Conservation (phyloP, 2,329 filamentous ascomycete species). For the Macrophomina pseudophaseolina region DNA sequence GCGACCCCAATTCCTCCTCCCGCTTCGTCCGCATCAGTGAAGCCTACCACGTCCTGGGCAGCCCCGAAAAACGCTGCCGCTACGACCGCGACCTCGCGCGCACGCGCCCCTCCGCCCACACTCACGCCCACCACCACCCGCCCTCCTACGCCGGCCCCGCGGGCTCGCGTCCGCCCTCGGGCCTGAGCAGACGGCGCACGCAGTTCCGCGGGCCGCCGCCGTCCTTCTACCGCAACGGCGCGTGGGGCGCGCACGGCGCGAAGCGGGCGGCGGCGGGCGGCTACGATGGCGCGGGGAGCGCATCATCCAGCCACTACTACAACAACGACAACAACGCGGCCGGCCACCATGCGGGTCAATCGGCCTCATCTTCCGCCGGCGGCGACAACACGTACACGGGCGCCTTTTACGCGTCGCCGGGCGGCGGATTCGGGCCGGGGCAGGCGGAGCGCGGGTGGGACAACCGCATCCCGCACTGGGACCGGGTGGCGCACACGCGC, state of each 20-base stretch:
- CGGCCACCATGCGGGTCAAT: slow-evolving; percentile 26
- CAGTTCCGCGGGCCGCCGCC: slow-evolving; percentile 86
- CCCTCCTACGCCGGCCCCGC: slow-evolving; percentile 64
- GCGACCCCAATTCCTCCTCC: slow-evolving; percentile 71
- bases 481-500: slow-evolving; percentile 71
- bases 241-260: slow-evolving; percentile 70
- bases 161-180: slow-evolving; percentile 78
- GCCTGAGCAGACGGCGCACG: slow-evolving; percentile 75
- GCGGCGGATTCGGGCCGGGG: slow-evolving; percentile 65
- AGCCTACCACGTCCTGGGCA: slow-evolving; percentile 78
- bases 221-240: slow-evolving; percentile 82
- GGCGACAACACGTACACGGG: slow-evolving; percentile 26
- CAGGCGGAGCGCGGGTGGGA: slow-evolving; percentile 55
- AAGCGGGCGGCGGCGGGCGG: slow-evolving; percentile 52
- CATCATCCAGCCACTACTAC: slow-evolving; percentile 7
- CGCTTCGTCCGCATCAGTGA: slow-evolving; percentile 85
- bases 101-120: slow-evolving; percentile 34
- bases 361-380: slow-evolving; percentile 28
- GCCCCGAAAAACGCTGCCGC: slow-evolving; percentile 72
- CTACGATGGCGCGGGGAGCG: neutral
- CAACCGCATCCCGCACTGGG: slow-evolving; percentile 76
- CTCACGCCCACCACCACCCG: slow-evolving; percentile 41
- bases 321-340: slow-evolving; percentile 26
- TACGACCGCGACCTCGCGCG: slow-evolving; percentile 77
- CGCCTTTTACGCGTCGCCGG: slow-evolving; percentile 37